Conservation (phyloP, 2,329 filamentous ascomycete species). For the Pseudophaeomoniella oleicola region DNA sequence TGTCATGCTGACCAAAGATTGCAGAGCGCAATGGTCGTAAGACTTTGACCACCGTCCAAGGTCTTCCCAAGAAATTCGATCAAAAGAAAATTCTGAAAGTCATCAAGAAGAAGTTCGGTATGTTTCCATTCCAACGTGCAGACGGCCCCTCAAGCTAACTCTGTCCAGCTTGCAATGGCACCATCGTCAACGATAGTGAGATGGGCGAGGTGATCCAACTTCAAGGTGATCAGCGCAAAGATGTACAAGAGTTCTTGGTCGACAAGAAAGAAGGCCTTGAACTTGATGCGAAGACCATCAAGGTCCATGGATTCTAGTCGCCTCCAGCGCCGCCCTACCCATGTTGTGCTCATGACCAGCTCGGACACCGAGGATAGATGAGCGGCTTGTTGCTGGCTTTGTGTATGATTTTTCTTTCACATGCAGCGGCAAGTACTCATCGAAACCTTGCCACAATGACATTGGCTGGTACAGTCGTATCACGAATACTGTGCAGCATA, state of each 20-base stretch:
- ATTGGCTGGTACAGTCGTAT: neutral
- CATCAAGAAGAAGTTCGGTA: constrained; percentile 99
- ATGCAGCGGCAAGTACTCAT: neutral
- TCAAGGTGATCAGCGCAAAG: constrained; percentile 97
- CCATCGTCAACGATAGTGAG: constrained; percentile 86
- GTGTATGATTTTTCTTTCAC: neutral
- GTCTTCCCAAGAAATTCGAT: constrained; percentile 96
- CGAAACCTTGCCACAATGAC: neutral
- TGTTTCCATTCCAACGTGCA: no score
- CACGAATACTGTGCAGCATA: neutral
- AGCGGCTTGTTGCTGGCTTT: constrained; percentile 8
- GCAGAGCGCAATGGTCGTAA: constrained; percentile 99
- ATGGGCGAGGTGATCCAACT: constrained; percentile 99
- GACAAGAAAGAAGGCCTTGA: constrained; percentile 91
- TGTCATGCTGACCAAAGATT: constrained; percentile 6
- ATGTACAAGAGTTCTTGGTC: constrained; percentile 93
- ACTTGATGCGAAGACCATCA: constrained; percentile 93
- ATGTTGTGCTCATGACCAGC: constrained; percentile 20
- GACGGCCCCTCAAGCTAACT: neutral
- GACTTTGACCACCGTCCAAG: constrained; percentile 98
- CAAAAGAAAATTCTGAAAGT: constrained; percentile 99
- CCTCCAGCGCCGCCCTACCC: constrained; percentile 24
- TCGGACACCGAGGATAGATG: constrained; percentile 24
- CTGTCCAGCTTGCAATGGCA: constrained; percentile 88
- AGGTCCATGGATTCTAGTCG: constrained; percentile 46